Base-by-base conservation (phyloP, 495 filamentous ascomycete genomes). In the Annulohypoxylon bovei region DNA sequence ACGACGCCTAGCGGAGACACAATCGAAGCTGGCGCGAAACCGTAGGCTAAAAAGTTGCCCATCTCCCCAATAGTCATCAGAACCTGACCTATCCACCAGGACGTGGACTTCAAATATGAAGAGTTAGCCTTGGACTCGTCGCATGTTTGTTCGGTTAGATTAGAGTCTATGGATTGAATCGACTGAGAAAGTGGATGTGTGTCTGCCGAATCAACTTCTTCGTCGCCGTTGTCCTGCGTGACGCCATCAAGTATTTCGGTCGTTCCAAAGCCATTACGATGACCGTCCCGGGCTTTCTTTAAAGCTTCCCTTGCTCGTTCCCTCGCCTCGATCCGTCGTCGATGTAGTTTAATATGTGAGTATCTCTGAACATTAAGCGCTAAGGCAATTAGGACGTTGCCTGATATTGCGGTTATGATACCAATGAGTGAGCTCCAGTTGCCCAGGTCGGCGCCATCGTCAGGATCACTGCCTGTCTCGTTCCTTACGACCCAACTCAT, bases 331-430 rank as follows among this genome's bases (percentile, higher is more conserved):
- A 73, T 53, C 14, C 75, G 76, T 50, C 78, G 76, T 32, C 81
- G 75, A 54, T 86, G 81, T 54, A 98, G 85, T 37, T 91, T 86
- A 60, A 95, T 92, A 76, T 99, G 95, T 16, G 94, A 94, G 77
- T 98, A 98, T 56, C 96, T 92, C 78, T 98, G 95, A 49, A 95
- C 93, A 70, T 99, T 99, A 62, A 99, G 91, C 12, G 95, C 95
- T 58, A 98, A 85, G 4, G 94, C 96, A 37, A 99, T 98, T 58
- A 99, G 83, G 33, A 97, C 84, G 77, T 98, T 98, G 33, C 95
- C 95, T 50, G 87, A 83, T 75, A 99, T 93, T 39, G 95, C 95
- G 0, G 94, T 94, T 49, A 94, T 78, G 73, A 99, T 98, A 72
- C 95, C 95, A 72, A 99, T 98, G 62, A 98, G 80, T 1, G 93